phyloP scores from a whole-genome alignment of 768 basidiomycete genomes.

The Boletellus emodensis region DNA sequence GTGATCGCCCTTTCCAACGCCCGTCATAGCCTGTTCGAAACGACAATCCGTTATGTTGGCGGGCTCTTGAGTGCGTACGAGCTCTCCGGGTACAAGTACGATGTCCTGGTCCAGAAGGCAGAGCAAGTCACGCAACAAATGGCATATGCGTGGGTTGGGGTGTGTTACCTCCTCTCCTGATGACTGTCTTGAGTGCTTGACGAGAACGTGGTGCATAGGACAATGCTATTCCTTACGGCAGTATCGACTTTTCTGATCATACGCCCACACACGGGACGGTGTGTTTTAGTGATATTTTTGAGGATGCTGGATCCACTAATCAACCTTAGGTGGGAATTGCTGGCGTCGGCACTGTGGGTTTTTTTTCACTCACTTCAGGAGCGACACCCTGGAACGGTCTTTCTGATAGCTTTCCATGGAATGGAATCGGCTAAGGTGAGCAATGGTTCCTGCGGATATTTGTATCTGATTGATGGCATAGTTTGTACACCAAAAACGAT shows the following conservation, averaged over 20 bases:
- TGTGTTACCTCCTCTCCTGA: slow-evolving; percentile 26
- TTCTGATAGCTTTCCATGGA: slow-evolving; percentile 50
- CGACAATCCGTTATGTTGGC: slow-evolving; percentile 69
- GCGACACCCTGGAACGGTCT: background rate
- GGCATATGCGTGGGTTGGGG: slow-evolving; percentile 56
- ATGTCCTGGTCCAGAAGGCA: slow-evolving; percentile 55
- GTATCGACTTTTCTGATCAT: slow-evolving; percentile 37
- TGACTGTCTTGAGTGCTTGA: background rate
- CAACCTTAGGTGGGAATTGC: slow-evolving; percentile 42
- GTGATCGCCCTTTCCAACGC: background rate
- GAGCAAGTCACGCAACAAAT: slow-evolving; percentile 61
- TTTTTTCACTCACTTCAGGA: background rate
- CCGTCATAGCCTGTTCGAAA: slow-evolving; percentile 52
- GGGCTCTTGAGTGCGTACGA: slow-evolving; percentile 68
- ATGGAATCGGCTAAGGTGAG: slow-evolving; percentile 47
- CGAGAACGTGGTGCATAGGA: slow-evolving; percentile 17
- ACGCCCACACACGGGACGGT: slow-evolving; percentile 30
- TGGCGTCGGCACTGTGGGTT: slow-evolving; percentile 43
- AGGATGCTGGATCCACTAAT: background rate
- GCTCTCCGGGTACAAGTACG: slow-evolving; percentile 51
- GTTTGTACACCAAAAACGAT: slow-evolving; percentile 52
- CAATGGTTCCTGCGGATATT: background rate
- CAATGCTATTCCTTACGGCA: slow-evolving; percentile 36
- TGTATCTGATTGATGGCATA: slow-evolving; percentile 1
- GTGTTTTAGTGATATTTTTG: slow-evolving; percentile 6